These are phyloP conservation scores for Sporothrix humicola DNA, from an alignment of 2,329 filamentous ascomycete species.

Conservation along the genomic window DNA sequence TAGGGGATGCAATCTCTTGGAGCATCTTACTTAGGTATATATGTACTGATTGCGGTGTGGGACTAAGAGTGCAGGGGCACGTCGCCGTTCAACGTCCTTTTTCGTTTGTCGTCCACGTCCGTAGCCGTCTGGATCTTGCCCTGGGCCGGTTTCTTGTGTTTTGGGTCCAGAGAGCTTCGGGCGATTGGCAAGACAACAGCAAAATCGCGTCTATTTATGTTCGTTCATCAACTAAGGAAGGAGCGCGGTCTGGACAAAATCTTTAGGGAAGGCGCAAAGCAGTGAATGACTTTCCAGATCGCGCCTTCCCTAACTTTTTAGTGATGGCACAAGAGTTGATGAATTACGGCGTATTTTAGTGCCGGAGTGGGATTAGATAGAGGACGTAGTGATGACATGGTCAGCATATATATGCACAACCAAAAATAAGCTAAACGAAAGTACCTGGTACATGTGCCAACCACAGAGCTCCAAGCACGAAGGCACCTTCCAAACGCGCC, in stretches of 20 bases:
- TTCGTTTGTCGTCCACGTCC: neutral
- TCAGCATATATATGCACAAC: too few relatives aligned
- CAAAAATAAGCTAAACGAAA: neutral
- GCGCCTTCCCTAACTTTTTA: neutral
- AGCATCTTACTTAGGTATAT: too few relatives aligned
- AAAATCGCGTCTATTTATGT: neutral
- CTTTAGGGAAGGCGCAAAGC: slow-evolving; percentile 9
- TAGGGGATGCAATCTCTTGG: neutral
- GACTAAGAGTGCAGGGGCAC: neutral
- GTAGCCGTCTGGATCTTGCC: neutral
- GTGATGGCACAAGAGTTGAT: neutral
- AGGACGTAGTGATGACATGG: neutral
- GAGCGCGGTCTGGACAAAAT: neutral
- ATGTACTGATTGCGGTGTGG: neutral
- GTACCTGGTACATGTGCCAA: neutral
- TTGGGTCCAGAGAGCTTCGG: neutral
- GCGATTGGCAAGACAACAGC: neutral
- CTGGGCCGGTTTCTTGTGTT: neutral
- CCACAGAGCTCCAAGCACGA: neutral
- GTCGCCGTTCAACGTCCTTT: too few relatives aligned
- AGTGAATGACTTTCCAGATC: neutral
- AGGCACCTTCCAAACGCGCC: slow-evolving; percentile 8
- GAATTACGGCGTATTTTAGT: neutral
- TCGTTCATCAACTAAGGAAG: neutral
- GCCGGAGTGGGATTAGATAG: slow-evolving; percentile 8